Percentiles rank a stretch among this genome's conserved stretches.
Conservation (phyloP, 768 basidiomycete species). For the Panaeolus cyanescens region DNA sequence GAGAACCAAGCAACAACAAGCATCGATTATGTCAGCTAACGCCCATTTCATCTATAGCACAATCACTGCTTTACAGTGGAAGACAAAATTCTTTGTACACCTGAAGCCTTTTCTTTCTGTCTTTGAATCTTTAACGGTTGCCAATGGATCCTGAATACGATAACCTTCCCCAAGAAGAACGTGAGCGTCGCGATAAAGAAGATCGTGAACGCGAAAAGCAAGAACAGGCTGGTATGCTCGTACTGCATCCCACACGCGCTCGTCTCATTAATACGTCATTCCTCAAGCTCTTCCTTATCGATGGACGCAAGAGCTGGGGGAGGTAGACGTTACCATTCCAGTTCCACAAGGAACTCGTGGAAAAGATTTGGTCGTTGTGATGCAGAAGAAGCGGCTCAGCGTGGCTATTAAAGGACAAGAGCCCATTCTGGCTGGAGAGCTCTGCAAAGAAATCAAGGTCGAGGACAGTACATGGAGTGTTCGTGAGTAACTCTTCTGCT, state of each 20-base stretch:
- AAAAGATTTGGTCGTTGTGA: constrained; percentile 68
- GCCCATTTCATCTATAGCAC: neutral
- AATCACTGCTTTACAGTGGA: too few species aligned
- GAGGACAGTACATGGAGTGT: constrained; percentile 98
- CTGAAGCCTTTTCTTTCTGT: neutral
- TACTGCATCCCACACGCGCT: constrained; percentile 14
- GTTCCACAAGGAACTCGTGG: constrained; percentile 88
- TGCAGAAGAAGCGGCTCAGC: constrained; percentile 82
- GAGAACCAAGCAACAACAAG: neutral
- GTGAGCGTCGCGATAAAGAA: constrained; percentile 68
- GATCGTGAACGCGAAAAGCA: constrained; percentile 67
- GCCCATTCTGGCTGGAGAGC: constrained; percentile 83
- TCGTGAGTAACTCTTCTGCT: constrained; percentile 52
- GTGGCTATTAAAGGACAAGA: constrained; percentile 87
- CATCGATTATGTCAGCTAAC: neutral
- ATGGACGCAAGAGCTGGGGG: constrained; percentile 90
- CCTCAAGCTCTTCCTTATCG: constrained; percentile 79
- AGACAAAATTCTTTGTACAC: neutral
- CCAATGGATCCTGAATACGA: constrained; percentile 36
- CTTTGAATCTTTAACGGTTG: neutral
- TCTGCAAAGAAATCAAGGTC: constrained; percentile 92
- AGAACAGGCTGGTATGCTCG: constrained; percentile 81
- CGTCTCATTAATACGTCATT: constrained; percentile 18
- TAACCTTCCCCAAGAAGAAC: constrained; percentile 74
- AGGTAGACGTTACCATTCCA: constrained; percentile 81